Percentiles rank a stretch among this genome's conserved stretches.
Conservation (phyloP, 257 asterid genomes). For the Nicotiana attenuata region DNA sequence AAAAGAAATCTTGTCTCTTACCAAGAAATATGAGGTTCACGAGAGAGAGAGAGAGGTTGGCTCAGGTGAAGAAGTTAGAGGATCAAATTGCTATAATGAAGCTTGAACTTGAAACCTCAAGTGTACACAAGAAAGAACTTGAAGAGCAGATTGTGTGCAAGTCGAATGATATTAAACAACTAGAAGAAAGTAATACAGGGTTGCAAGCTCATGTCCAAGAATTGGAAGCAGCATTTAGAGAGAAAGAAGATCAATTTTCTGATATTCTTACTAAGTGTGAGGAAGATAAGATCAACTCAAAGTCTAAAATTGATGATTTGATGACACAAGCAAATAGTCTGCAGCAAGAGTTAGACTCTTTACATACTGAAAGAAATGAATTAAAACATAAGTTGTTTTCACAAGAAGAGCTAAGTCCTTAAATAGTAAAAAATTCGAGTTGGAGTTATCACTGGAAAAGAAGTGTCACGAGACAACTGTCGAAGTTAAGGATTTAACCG, state of each 20-base stretch:
- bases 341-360: constrained; percentile 30
- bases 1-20: constrained; percentile 16
- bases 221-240: constrained; percentile 17
- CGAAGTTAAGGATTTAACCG: constrained; percentile 22
- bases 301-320: constrained; percentile 27
- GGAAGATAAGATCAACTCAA: constrained; percentile 31
- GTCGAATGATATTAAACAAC: constrained; percentile 25
- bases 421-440: constrained; percentile 15
- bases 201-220: constrained; percentile 35
- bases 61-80: constrained; percentile 34
- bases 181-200: constrained; percentile 29
- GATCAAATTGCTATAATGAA: constrained; percentile 36
- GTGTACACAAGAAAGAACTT: constrained; percentile 14
- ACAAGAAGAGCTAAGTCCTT: neutral
- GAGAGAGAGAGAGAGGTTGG: constrained; percentile 12
- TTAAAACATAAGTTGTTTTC: neutral
- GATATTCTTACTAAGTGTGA: constrained; percentile 17
- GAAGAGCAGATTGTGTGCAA: constrained; percentile 34
- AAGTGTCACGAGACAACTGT: constrained; percentile 18
- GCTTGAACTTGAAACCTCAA: constrained; percentile 30
- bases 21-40: constrained; percentile 16
- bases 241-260: constrained; percentile 27
- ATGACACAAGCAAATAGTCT: constrained; percentile 19
- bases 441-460: constrained; percentile 11
- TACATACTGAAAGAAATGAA: constrained; percentile 34